Conservation (phyloP, 306 rosid genomes). For the Medicago lupulina region DNA sequence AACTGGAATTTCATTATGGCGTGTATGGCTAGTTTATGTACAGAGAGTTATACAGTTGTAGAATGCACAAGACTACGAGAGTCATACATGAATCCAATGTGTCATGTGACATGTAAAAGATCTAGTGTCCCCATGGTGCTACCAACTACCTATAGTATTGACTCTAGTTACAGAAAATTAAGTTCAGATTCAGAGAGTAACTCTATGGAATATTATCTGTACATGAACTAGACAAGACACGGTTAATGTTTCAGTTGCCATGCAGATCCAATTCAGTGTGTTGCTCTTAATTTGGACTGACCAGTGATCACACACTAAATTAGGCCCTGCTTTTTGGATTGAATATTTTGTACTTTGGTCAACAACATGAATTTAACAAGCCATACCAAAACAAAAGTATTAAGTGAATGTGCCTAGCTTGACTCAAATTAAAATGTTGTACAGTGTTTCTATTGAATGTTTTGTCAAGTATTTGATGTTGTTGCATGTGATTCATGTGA, state of each 20-base stretch:
- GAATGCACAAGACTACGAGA: too few species aligned
- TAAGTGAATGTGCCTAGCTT: too few species aligned
- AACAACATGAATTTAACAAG: not conserved
- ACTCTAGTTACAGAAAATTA: too few species aligned
- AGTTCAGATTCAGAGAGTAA: not conserved
- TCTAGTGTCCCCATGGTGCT: not conserved
- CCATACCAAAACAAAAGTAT: too few species aligned
- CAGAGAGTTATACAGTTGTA: too few species aligned
- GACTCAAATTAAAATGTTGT: not conserved
- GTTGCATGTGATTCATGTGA: not conserved
- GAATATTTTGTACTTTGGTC: constrained; percentile 19
- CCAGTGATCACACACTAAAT: constrained; percentile 13
- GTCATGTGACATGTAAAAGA: not conserved
- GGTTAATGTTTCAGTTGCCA: not conserved
- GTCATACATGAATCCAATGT: too few species aligned
- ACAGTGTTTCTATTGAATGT: not conserved
- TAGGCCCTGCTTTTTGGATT: constrained; percentile 13
- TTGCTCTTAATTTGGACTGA: constrained; percentile 3
- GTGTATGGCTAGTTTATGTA: too few species aligned
- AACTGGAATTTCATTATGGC: too few species aligned
- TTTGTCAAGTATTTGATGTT: constrained; percentile 25
- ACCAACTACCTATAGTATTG: not conserved
- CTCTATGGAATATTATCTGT: not conserved
- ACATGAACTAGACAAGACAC: not conserved
- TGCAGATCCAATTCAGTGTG: constrained; percentile 15